Evolutionary conservation across 1,284 basidiomycete species (phyloP), one percentile per base, ranked within the genome.

Genomic region (Ceratorhiza oryzae-sativae): DNA sequence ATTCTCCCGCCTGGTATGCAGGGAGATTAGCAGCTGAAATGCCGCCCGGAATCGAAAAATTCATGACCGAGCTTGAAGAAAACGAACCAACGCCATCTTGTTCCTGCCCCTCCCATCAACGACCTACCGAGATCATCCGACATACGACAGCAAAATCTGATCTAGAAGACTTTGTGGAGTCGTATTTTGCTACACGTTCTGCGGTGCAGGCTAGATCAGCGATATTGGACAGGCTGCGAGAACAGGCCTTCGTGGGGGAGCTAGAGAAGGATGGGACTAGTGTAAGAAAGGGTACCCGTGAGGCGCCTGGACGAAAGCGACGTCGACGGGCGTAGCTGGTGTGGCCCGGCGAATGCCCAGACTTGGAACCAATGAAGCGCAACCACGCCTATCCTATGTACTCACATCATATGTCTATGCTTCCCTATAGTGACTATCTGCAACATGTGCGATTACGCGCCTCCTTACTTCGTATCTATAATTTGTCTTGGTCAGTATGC

Each of bases 1-100:
- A 51, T 6, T 15, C n/a, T 36, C 15, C 25, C 5, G 62, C 62
- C 5, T 51, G 62, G 62, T 27, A 32, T 13, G 62, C 62, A 39
- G 62, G 62, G 9, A 27, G 23, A 6, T 34, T 65, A 39, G 62
- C 46, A n/a, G 62, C 62, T 27, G 62, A 49, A 34, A 36, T 51
- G 15, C 62, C 62, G 10, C 30, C 62, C 4, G 23, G 32, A 13
- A n/a, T 65, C 34, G 34, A 51, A 10, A 27, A 18, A 32, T 39
- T 39, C 12, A 25, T 53, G 15, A 12, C 23, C 2, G 45, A 65
- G 13, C 30, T 65, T 12, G 20, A 36, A 10, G 10, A 23, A 59
- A 34, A 20, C 32, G 56, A 49, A 15, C 46, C 32, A 2, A 23
- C 13, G 13, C n/a, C 32, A 18, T 39, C 45, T 15, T 10, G 36